Evolutionary conservation across 352 stramenopile species (phyloP).

Genomic region (Aphanomyces stellatus): DNA sequence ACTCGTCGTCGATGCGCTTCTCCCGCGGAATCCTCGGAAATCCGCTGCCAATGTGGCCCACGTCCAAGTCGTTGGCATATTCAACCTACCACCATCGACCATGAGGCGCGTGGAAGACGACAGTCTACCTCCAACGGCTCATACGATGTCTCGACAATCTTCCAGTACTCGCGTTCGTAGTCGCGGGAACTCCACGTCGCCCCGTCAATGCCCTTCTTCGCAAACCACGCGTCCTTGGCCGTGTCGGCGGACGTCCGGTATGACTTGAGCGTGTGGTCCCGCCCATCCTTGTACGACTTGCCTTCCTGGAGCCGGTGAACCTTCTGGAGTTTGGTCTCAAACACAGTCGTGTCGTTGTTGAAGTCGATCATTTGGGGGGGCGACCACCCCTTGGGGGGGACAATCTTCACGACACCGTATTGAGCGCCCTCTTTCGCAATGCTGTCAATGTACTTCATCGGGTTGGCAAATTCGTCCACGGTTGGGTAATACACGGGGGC

Average conservation of each 20-base stretch:
- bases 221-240: slow-evolving; percentile 52
- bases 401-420: slow-evolving; percentile 97
- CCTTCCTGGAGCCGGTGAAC: slow-evolving; percentile 83
- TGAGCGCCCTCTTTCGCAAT: slow-evolving; percentile 32
- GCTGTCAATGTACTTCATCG: slow-evolving; percentile 82
- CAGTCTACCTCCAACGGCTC: slow-evolving; percentile 19
- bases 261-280: slow-evolving; percentile 52
- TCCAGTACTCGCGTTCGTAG: slow-evolving; percentile 86
- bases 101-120: slow-evolving; percentile 24
- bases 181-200: slow-evolving; percentile 41
- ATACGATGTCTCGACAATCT: slow-evolving; percentile 51
- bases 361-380: slow-evolving; percentile 66
- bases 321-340: slow-evolving; percentile 92
- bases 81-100: slow-evolving; percentile 48
- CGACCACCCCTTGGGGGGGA: slow-evolving; percentile 92
- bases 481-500: slow-evolving; percentile 72
- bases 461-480: slow-evolving; percentile 77
- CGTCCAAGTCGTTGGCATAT: slow-evolving; percentile 89
- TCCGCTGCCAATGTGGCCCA: slow-evolving; percentile 61
- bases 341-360: slow-evolving; percentile 41
- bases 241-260: slow-evolving; percentile 47
- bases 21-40: slow-evolving; percentile 37
- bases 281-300: slow-evolving; percentile 50
- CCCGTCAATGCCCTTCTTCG: slow-evolving; percentile 29
- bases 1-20: background rate